Evolutionary conservation across 2,329 filamentous ascomycete genomes (phyloP), one percentile per base, ranked within the genome.

Genomic region (Rugonectria rugulosa): DNA sequence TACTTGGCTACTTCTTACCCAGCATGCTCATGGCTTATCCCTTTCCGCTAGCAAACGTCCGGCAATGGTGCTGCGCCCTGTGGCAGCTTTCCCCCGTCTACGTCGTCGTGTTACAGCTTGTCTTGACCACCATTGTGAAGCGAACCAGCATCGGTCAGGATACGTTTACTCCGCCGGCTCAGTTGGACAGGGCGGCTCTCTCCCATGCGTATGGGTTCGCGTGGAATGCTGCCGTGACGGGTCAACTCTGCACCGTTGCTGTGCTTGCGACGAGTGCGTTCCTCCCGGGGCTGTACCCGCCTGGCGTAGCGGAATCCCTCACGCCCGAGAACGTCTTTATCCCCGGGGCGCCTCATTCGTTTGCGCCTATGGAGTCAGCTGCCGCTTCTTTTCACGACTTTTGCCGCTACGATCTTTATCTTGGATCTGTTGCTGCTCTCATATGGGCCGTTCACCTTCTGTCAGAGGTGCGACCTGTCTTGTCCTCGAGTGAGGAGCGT

Each of bases 401-500:
- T 31, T 43, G 70, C n/a, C 47, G 54, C n/a, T 70, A 64, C 17
- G 68, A 70, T n/a, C 34, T 69, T 8, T 61, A 57, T 5, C 36
- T 48, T 2, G 68, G 68, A 0, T 64, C 64, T 17, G 21, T 53
- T 1, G 62, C 62, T 0, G 38, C 27, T 0, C 21, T 69, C 9
- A 10, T 64, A 2, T 70, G 66, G 66, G 66, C 59, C 0, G 37
- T 64, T 1, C 41, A 64, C 2, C 54, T 60, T 0, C 2, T 67
- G 1, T 26, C 63, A 8, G 54, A 63, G 23, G 64, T 46, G 0
- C 49, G 52, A 19, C 66, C 66, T 2, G 31, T 37, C n/a, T 23
- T 62, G 26, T 44, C n/a, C 14, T 23, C 37, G 12, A 51, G 61
- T 0, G 64, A 66, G 20, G 65, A 66, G 46, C 48, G 57, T n/a